Conservation (phyloP, 225 moss, liverwort and hornwort species). For the Pseudisothecium myosuroides region DNA sequence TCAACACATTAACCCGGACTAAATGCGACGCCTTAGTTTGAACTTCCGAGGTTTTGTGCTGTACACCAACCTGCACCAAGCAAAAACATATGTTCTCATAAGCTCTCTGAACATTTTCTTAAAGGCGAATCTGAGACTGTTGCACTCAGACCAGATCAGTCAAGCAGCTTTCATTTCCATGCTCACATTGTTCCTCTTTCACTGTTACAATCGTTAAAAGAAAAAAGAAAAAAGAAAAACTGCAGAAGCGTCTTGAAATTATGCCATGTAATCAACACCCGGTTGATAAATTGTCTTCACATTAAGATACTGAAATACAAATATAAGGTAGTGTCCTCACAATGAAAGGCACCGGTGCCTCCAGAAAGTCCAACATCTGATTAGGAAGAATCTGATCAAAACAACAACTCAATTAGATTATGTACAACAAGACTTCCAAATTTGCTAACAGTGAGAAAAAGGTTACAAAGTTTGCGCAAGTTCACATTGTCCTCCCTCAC, state of each 20-base stretch:
- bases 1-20: constrained; percentile 81
- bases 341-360: constrained; percentile 94
- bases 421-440: not conserved
- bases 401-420: not conserved
- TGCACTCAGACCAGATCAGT: not conserved
- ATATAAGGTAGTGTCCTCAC: constrained; percentile 26
- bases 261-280: not conserved
- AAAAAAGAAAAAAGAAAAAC: too few relatives aligned
- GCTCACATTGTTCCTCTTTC: not conserved
- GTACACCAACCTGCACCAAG: constrained; percentile 72
- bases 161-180: not conserved
- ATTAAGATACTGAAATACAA: not conserved
- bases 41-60: constrained; percentile 83
- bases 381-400: constrained; percentile 71
- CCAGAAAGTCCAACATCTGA: constrained; percentile 94
- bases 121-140: not conserved
- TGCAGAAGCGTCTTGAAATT: not conserved
- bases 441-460: not conserved
- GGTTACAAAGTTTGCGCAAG: not conserved
- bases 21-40: constrained; percentile 66
- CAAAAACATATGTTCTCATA: not conserved
- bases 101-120: not conserved
- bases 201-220: not conserved
- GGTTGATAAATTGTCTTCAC: not conserved
- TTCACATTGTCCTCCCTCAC: not conserved